Base-by-base conservation (phyloP, 495 filamentous ascomycete genomes). In the Immersiella caudata region DNA sequence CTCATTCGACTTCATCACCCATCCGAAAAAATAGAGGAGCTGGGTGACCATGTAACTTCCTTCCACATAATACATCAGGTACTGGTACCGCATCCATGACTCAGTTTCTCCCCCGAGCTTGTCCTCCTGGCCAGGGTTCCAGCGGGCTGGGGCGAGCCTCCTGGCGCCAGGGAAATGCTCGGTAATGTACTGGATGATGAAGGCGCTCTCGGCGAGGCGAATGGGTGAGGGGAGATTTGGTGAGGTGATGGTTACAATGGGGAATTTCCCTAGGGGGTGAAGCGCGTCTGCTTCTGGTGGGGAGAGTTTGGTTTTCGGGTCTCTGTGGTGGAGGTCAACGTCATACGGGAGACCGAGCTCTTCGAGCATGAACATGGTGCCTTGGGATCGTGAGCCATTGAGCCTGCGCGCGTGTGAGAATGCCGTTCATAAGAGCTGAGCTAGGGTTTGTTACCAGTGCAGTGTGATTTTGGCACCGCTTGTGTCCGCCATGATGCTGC, bases 311-410 rank as follows among this genome's bases (percentile, higher is more conserved):
- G 71, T 46, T 18, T 46, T 73, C 24, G 80, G 68, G 49, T 78
- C 76, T 22, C 93, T 89, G 68, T 90, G 88, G 84, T 87, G 93
- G 54, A 85, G 86, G 71, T 92, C 87, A 35, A 97, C 78, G 60
- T 91, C 85, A 79, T 94, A 96, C 40, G 88, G 82, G 27, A 96
- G 60, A n/a, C 87, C 80, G 56, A 94, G 86, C 72, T 94, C 92
- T 76, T 94, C 91, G 49, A 96, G 86, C 52, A 97, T 87, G 90
- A 91, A 96, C 40, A 94, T 82, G 66, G 93, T 92, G 40, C 92
- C 88, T 70, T 96, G 93, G 64, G 91, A 86, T 60, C 93, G 92
- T 27, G 91, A 93, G 66, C 87, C 78, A 62, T 91, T 82, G 64
- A 93, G 87, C 90, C 90, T 92, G 29, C 5, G 29, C 20, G 6